Conservation (phyloP, 371 early-diverging fungal species). For the Umbelopsis sp. region DNA sequence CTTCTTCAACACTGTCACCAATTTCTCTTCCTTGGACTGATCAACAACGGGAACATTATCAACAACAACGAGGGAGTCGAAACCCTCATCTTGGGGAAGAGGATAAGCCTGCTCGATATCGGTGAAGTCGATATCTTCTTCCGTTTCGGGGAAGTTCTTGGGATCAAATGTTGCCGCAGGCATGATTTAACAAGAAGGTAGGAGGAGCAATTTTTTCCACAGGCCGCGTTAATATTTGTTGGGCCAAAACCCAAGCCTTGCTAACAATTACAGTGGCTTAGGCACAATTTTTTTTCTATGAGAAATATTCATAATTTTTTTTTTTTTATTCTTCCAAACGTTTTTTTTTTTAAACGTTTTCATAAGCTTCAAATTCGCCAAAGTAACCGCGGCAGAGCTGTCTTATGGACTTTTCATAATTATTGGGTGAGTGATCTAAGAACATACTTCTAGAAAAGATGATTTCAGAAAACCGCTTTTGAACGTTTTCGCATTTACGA, state of each 20-base stretch:
- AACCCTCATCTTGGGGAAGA: slow-evolving; percentile 67
- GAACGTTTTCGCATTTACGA: slow-evolving; percentile 68
- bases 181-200: slow-evolving; percentile 21
- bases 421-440: slow-evolving; percentile 71
- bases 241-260: background rate
- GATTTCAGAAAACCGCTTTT: slow-evolving; percentile 69
- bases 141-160: slow-evolving; percentile 61
- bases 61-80: slow-evolving; percentile 89
- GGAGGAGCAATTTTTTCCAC: slow-evolving; percentile 8
- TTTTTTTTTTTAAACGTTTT: slow-evolving; percentile 3
- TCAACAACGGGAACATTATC: slow-evolving; percentile 93
- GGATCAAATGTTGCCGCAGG: slow-evolving; percentile 43
- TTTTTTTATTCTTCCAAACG: background rate
- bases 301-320: background rate
- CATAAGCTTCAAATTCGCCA: slow-evolving; percentile 23
- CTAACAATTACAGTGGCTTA: background rate
- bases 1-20: slow-evolving; percentile 78
- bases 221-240: slow-evolving; percentile 4
- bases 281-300: background rate
- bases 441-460: slow-evolving; percentile 74
- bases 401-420: slow-evolving; percentile 60
- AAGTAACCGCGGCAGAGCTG: slow-evolving; percentile 35
- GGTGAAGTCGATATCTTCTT: slow-evolving; percentile 85
- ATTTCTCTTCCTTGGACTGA: slow-evolving; percentile 83
- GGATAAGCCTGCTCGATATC: slow-evolving; percentile 85